A percentile compares a stretch with the other conserved stretches of the same genome.
Evolutionary conservation across 2,329 filamentous ascomycete genomes (phyloP).

Genomic region (Hymenoscyphus linearis): DNA sequence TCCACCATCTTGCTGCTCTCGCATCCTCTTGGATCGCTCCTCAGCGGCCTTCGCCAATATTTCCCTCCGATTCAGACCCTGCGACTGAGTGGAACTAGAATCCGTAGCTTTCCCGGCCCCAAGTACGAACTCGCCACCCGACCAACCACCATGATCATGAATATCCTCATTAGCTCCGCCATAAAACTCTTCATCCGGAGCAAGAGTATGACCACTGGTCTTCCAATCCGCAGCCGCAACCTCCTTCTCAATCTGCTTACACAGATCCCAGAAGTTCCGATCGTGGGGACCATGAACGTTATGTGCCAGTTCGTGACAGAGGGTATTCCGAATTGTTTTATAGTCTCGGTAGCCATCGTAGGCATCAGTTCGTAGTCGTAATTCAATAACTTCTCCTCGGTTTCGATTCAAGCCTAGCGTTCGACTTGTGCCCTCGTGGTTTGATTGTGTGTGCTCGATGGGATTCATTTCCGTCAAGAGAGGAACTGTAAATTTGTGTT

Average conservation of each 20-base stretch:
- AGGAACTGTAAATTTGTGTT: slow-evolving; percentile 78
- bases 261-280: slow-evolving; percentile 82
- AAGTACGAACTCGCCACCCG: slow-evolving; percentile 71
- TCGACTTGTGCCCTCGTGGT: slow-evolving; percentile 66
- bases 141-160: slow-evolving; percentile 71
- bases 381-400: slow-evolving; percentile 80
- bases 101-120: slow-evolving; percentile 46
- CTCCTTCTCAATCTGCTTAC: slow-evolving; percentile 79
- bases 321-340: slow-evolving; percentile 79
- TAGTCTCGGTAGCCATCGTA: slow-evolving; percentile 94
- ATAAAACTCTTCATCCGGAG: slow-evolving; percentile 53
- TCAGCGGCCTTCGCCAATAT: slow-evolving; percentile 70
- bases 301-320: slow-evolving; percentile 93
- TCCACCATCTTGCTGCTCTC: slow-evolving; percentile 22
- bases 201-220: slow-evolving; percentile 60
- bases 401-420: slow-evolving; percentile 87
- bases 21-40: slow-evolving; percentile 39
- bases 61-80: slow-evolving; percentile 63
- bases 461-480: slow-evolving; percentile 96
- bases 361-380: slow-evolving; percentile 85
- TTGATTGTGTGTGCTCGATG: slow-evolving; percentile 64
- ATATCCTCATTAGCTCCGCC: slow-evolving; percentile 51
- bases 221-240: slow-evolving; percentile 77
- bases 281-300: slow-evolving; percentile 86
- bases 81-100: slow-evolving; percentile 32